Conservation (phyloP, 2,329 filamentous ascomycete species). For the Chaetomiaceae sp. region DNA sequence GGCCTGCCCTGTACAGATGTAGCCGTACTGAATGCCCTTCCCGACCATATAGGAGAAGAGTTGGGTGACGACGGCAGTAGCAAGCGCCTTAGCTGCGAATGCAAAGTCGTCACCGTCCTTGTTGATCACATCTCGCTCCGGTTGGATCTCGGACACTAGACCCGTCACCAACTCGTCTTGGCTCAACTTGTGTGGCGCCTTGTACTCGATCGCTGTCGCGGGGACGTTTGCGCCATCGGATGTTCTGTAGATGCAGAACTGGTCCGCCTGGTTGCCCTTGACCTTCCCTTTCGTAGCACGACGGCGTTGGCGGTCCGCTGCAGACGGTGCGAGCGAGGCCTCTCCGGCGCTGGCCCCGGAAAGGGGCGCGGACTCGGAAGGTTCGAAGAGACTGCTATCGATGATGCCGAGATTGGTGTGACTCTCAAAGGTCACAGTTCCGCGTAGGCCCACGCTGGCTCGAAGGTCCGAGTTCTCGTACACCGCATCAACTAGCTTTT, state of each 20-base stretch:
- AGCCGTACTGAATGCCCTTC: slow-evolving; percentile 32
- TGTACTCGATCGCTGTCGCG: slow-evolving; percentile 33
- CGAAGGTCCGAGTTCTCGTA: slow-evolving; percentile 27
- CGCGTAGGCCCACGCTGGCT: slow-evolving; percentile 27
- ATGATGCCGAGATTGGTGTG: slow-evolving; percentile 29
- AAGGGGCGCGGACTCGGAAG: slow-evolving; percentile 24
- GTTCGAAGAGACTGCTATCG: slow-evolving; percentile 22
- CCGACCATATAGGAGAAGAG: slow-evolving; percentile 37
- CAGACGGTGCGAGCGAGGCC: slow-evolving; percentile 7
- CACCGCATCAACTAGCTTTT: slow-evolving; percentile 20
- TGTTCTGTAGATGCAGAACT: slow-evolving; percentile 28
- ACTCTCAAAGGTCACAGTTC: slow-evolving; percentile 33
- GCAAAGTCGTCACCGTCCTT: slow-evolving; percentile 26
- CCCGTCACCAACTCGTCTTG: slow-evolving; percentile 29
- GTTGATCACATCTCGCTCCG: slow-evolving; percentile 30
- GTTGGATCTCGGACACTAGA: slow-evolving; percentile 30
- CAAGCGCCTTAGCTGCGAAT: slow-evolving; percentile 28
- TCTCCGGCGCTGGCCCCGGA: slow-evolving; percentile 7
- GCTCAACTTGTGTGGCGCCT: slow-evolving; percentile 34
- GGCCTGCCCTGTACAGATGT: slow-evolving; percentile 30
- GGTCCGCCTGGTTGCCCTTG: slow-evolving; percentile 29
- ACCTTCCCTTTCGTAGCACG: slow-evolving; percentile 22
- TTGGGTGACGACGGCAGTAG: slow-evolving; percentile 33
- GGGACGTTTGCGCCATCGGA: slow-evolving; percentile 24
- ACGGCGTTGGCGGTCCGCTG: slow-evolving; percentile 8